Evolutionary conservation across 2,329 filamentous ascomycete species (phyloP), one percentile per base, ranked within the genome.

Genomic region (Fusarium sp.): DNA sequence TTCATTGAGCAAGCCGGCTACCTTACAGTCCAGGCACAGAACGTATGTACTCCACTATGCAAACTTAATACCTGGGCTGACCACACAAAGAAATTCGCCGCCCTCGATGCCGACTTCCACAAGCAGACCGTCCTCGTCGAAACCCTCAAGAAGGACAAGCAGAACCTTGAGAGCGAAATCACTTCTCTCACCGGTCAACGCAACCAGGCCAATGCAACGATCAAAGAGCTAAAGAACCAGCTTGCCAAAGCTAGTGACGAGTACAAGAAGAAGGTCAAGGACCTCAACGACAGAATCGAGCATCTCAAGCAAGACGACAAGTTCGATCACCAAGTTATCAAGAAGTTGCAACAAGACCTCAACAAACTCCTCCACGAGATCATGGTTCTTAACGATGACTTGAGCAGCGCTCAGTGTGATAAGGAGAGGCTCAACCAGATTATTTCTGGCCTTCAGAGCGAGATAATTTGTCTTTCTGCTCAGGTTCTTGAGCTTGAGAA

Each of bases 1-100:
- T 73, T 64, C 56, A 48, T 69, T 2, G 71, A 73, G 3, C 63
- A 73, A n/a, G 69, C 69, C 6, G 69, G 65, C 11, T 69, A 71
- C 42, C 65, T 69, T 4, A 66, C 65, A 18, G 57, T 41, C 20
- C 58, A 71, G 23, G 69, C 69, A 6, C 46, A 63, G 12, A 60
- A 60, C 7, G 65, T 64, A 63, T n/a, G 48, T 38, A 18, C 23
- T 23, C 23, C 23, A 23, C 4, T 23, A 23, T 23, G 23, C 23
- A 23, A 23, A 23, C 23, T 23, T 23, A 4, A 23, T 23, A 4
- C 23, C 23, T 23, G 23, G 4, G 23, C 23, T 23, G 23, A 23
- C 23, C 23, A 3, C 15, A 20, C 6, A 17, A 11, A 49, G 53
- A 42, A 23, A 26, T 56, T 35, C 8, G 14, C 27, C 7, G 32